Conservation (phyloP, 345 rosid genomes). For the Brassica rapa region DNA sequence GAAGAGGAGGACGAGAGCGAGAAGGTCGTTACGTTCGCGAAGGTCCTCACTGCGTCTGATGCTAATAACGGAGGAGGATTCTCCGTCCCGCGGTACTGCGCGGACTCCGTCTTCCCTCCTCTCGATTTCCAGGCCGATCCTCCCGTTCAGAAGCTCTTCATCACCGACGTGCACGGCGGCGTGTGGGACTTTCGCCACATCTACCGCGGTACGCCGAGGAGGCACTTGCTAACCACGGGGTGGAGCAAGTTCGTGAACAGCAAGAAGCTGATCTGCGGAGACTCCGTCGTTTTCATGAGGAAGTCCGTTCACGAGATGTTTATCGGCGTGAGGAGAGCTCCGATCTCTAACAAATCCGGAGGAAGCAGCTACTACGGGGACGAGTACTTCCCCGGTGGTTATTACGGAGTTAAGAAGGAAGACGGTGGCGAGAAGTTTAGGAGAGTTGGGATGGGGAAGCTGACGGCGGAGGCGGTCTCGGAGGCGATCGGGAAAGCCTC, state of each 20-base stretch:
- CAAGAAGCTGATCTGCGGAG: constrained; percentile 89
- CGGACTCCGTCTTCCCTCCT: constrained; percentile 80
- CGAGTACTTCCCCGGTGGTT: constrained; percentile 44
- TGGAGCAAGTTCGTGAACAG: constrained; percentile 94
- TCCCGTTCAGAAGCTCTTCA: constrained; percentile 70
- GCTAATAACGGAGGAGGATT: constrained; percentile 98
- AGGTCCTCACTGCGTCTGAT: constrained; percentile 82
- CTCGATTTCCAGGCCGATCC: constrained; percentile 77
- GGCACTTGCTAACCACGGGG: constrained; percentile 79
- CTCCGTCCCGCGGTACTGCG: constrained; percentile 93
- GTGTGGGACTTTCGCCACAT: constrained; percentile 87
- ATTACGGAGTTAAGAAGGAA: constrained; percentile 26
- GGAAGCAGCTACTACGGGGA: constrained; percentile 31
- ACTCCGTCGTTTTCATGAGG: constrained; percentile 85
- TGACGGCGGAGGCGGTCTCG: constrained; percentile 53
- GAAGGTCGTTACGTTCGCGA: constrained; percentile 59
- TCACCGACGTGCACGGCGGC: constrained; percentile 69
- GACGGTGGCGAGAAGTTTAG: constrained; percentile 31
- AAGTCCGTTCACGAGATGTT: constrained; percentile 55
- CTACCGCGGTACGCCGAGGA: constrained; percentile 87
- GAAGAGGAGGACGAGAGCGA: constrained; percentile 23
- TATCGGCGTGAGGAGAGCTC: constrained; percentile 66
- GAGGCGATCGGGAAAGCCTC: constrained; percentile 62
- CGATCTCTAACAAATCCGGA: not conserved
- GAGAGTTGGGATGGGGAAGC: constrained; percentile 51